Evolutionary conservation across 192 early-diverging fungal species (phyloP).

Genomic region (Geranomyces variabilis): DNA sequence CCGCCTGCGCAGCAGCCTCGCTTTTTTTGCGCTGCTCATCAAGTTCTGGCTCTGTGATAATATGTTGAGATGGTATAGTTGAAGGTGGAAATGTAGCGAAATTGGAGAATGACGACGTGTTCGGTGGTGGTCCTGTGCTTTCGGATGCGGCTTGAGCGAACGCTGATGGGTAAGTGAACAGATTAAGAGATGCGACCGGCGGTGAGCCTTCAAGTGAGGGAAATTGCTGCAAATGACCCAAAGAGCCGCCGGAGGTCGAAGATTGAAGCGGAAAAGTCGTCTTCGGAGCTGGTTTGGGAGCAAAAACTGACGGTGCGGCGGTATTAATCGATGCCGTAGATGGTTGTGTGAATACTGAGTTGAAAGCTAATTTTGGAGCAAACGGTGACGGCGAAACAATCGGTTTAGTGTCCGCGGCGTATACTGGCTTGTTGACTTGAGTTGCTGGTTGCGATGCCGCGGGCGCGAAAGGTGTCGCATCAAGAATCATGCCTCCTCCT

Average conservation of each 20-base stretch:
- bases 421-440: too few species aligned
- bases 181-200: too few species aligned
- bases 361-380: not conserved
- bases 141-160: not conserved
- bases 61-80: not conserved
- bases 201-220: not conserved
- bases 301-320: not conserved
- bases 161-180: not conserved
- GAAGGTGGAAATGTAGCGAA: not conserved
- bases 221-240: too few species aligned
- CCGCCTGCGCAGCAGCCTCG: not conserved
- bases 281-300: too few species aligned
- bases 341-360: not conserved
- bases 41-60: not conserved
- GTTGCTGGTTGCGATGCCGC: too few species aligned
- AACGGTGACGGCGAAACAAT: not conserved
- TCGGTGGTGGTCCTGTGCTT: too few species aligned
- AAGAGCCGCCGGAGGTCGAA: too few species aligned
- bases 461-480: too few species aligned
- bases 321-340: not conserved
- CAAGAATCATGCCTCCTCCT: not conserved
- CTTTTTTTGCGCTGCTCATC: not conserved
- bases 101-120: not conserved
- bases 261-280: too few species aligned
- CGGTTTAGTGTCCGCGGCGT: too few species aligned